A percentile compares a stretch with the other conserved stretches of the same genome.
phyloP scores from a whole-genome alignment of 2,329 filamentous ascomycete genomes.

The Cyclaneusma minus region DNA sequence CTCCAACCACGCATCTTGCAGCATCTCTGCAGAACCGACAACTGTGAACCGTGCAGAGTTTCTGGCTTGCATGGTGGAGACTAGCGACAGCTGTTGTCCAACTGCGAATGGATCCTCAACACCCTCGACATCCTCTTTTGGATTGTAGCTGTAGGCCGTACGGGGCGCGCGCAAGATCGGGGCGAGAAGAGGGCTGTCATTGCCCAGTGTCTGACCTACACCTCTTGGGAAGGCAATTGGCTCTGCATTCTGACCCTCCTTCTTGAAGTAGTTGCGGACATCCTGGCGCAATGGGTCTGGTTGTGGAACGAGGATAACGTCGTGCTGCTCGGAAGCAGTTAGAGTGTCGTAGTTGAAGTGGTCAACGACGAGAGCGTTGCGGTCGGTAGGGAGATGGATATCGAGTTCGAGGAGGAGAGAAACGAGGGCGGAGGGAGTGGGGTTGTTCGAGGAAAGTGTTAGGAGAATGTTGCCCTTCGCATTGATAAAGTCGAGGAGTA shows the following conservation, averaged over 20 bases:
- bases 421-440: slow-evolving; percentile 57
- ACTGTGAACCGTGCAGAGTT: slow-evolving; percentile 86
- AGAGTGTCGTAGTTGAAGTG: slow-evolving; percentile 84
- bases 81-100: slow-evolving; percentile 67
- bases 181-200: slow-evolving; percentile 56
- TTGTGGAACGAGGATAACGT: slow-evolving; percentile 66
- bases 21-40: slow-evolving; percentile 71
- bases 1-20: slow-evolving; percentile 81
- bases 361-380: slow-evolving; percentile 74
- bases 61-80: slow-evolving; percentile 78
- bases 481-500: slow-evolving; percentile 83
- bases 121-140: slow-evolving; percentile 62
- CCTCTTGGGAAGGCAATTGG: slow-evolving; percentile 69
- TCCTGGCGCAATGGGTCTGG: slow-evolving; percentile 50
- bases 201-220: slow-evolving; percentile 69
- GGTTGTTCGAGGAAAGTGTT: slow-evolving; percentile 56
- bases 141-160: slow-evolving; percentile 88
- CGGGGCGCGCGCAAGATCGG: slow-evolving; percentile 69
- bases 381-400: slow-evolving; percentile 72
- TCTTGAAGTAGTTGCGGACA: slow-evolving; percentile 64
- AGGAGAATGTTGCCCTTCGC: slow-evolving; percentile 82
- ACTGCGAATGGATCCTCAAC: slow-evolving; percentile 76
- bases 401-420: slow-evolving; percentile 79
- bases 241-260: slow-evolving; percentile 31
- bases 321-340: slow-evolving; percentile 68